Evolutionary conservation across 192 early-diverging fungal species (phyloP).

Genomic region (Helicostylum pulchrum): DNA sequence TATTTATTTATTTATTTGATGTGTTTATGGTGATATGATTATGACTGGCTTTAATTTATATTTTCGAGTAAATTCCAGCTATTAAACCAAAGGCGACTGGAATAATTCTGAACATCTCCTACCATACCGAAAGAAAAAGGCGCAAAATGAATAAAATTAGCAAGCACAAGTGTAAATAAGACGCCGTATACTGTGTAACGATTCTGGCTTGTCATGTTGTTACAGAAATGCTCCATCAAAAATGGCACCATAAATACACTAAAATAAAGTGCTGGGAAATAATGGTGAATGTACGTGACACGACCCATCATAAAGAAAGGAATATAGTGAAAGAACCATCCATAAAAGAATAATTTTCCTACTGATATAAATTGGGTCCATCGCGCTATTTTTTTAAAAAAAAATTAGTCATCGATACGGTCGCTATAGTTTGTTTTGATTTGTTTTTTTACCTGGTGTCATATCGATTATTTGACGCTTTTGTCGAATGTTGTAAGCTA

Average conservation of each 20-base stretch:
- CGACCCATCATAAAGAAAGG: conserved; percentile 97
- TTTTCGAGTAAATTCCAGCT: conserved; percentile 80
- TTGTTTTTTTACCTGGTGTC: conserved; percentile 29
- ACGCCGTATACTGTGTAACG: background rate
- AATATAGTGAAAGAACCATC: conserved; percentile 93
- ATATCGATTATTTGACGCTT: conserved; percentile 64
- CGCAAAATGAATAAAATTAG: conserved; percentile 73
- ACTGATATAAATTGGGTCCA: conserved; percentile 59
- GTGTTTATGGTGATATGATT: background rate
- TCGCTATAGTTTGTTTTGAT: background rate
- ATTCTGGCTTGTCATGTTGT: background rate
- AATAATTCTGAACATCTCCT: conserved; percentile 57
- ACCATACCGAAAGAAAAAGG: conserved; percentile 81
- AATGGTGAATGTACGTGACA: conserved; percentile 95
- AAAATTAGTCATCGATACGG: background rate
- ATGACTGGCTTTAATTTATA: conserved; percentile 10
- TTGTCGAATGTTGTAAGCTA: conserved; percentile 61
- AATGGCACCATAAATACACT: conserved; percentile 76
- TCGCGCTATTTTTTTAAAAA: background rate
- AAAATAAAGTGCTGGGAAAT: conserved; percentile 96
- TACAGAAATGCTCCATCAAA: conserved; percentile 69
- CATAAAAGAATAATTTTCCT: conserved; percentile 70
- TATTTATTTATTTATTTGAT: background rate
- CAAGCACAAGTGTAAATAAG: conserved; percentile 40
- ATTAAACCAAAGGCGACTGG: conserved; percentile 65